phyloP scores from a whole-genome alignment of 768 basidiomycete genomes.

The Pholiota conissans region DNA sequence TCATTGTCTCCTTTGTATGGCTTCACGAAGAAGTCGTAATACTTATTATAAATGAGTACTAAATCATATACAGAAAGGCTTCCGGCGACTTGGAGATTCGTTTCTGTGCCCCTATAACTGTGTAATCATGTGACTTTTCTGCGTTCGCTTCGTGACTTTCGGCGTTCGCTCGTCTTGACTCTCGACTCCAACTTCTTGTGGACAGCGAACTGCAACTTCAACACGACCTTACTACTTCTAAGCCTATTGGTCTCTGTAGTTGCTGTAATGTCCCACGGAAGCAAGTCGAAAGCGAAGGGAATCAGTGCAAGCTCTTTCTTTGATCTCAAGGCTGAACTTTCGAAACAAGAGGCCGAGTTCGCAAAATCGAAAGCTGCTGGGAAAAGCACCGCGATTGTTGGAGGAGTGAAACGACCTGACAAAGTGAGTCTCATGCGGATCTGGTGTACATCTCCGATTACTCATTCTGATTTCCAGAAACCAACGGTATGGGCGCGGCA shows the following conservation, averaged over 20 bases:
- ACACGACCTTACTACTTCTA: too few relatives aligned
- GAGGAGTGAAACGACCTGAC: conserved; percentile 64
- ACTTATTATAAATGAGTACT: too few relatives aligned
- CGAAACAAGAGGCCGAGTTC: conserved; percentile 62
- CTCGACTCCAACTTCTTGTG: too few relatives aligned
- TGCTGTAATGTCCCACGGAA: conserved; percentile 42
- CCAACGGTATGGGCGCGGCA: conserved; percentile 73
- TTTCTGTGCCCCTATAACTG: too few relatives aligned
- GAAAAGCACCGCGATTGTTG: conserved; percentile 50
- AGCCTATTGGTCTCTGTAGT: not conserved
- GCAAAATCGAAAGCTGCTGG: conserved; percentile 60
- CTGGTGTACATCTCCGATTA: not conserved
- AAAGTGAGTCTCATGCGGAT: conserved; percentile 48
- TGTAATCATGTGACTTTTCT: too few relatives aligned
- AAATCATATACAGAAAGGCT: too few relatives aligned
- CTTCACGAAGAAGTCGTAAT: too few relatives aligned
- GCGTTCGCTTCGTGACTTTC: too few relatives aligned
- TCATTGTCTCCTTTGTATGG: too few relatives aligned
- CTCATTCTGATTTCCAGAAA: conserved; percentile 49
- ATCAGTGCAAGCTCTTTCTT: conserved; percentile 76
- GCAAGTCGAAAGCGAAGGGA: conserved; percentile 67
- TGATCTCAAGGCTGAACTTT: conserved; percentile 76
- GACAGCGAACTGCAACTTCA: too few relatives aligned
- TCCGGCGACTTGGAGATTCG: too few relatives aligned
- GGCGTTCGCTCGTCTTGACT: too few relatives aligned